Evolutionary conservation across 2,329 filamentous ascomycete genomes (phyloP).

Genomic region (Alternaria burnsii): DNA sequence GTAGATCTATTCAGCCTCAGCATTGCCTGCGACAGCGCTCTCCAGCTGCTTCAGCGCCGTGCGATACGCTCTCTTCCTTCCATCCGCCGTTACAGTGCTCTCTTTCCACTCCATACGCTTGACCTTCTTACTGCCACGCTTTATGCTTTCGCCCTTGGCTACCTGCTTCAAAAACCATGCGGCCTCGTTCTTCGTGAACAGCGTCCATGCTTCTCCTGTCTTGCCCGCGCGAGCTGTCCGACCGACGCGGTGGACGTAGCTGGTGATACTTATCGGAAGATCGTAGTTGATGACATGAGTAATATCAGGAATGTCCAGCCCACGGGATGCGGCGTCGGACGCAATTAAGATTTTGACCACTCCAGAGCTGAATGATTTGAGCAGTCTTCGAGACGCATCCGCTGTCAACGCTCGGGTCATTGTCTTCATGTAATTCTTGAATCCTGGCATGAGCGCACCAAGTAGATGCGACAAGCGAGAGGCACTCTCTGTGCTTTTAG

Average conservation of each 20-base stretch:
- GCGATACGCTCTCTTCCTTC: conserved; percentile 55
- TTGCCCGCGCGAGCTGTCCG: conserved; percentile 86
- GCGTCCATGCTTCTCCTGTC: conserved; percentile 81
- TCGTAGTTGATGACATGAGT: conserved; percentile 95
- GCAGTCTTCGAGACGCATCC: conserved; percentile 71
- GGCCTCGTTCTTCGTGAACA: conserved; percentile 82
- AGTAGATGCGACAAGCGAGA: conserved; percentile 86
- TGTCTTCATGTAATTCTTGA: conserved; percentile 68
- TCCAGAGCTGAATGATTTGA: conserved; percentile 70
- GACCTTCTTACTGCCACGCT: conserved; percentile 56
- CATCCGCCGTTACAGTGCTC: conserved; percentile 51
- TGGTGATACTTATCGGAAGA: conserved; percentile 79
- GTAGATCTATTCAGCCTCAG: conserved; percentile 18
- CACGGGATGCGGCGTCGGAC: conserved; percentile 91
- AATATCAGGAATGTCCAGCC: conserved; percentile 81
- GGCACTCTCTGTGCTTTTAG: conserved; percentile 87
- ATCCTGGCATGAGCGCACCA: conserved; percentile 68
- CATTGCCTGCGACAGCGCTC: conserved; percentile 62
- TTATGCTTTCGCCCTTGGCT: conserved; percentile 64
- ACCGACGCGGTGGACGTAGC: conserved; percentile 91
- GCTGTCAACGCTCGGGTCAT: conserved; percentile 82
- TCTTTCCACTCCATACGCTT: conserved; percentile 55
- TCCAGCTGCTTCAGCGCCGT: conserved; percentile 69
- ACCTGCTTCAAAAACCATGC: conserved; percentile 93
- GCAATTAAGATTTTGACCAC: conserved; percentile 80